Percentiles rank a stretch among this genome's conserved stretches.
Evolutionary conservation across 2,329 filamentous ascomycete species (phyloP).

Genomic region (Huntiella savannae): DNA sequence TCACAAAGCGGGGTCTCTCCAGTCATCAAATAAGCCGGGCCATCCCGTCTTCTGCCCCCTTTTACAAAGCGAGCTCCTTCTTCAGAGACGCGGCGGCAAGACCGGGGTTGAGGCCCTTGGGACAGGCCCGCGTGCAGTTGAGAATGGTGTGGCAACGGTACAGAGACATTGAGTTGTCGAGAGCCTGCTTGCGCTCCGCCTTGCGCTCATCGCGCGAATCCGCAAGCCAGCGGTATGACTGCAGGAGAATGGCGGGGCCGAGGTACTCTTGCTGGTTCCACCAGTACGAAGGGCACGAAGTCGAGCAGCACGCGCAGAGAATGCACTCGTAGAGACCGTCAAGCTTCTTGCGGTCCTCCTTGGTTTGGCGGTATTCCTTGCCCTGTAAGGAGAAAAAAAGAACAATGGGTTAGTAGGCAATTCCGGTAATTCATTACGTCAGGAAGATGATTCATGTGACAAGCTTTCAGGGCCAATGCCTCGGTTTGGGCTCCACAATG

Average conservation of each 20-base stretch:
- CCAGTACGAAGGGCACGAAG: slow-evolving; percentile 99
- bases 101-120: slow-evolving; percentile 94
- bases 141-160: slow-evolving; percentile 99
- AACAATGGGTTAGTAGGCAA: background rate
- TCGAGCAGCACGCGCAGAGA: slow-evolving; percentile 97
- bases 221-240: slow-evolving; percentile 93
- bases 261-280: slow-evolving; percentile 99
- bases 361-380: slow-evolving; percentile 78
- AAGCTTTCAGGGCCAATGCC: background rate
- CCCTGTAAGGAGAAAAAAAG: slow-evolving; percentile 33
- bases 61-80: slow-evolving; percentile 60
- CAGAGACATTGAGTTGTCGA: slow-evolving; percentile 97
- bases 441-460: background rate
- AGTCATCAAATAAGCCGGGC: background rate
- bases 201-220: slow-evolving; percentile 87
- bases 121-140: slow-evolving; percentile 94
- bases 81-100: slow-evolving; percentile 95
- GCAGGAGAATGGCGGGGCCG: slow-evolving; percentile 84
- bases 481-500: background rate
- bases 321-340: slow-evolving; percentile 99
- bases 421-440: background rate
- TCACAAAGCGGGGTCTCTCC: background rate
- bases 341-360: slow-evolving; percentile 86
- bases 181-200: slow-evolving; percentile 67
- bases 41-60: background rate